A percentile compares a stretch with the other conserved stretches of the same genome.
Evolutionary conservation across 2,329 filamentous ascomycete genomes (phyloP).

Genomic region (Rhinocladiella mackenziei): DNA sequence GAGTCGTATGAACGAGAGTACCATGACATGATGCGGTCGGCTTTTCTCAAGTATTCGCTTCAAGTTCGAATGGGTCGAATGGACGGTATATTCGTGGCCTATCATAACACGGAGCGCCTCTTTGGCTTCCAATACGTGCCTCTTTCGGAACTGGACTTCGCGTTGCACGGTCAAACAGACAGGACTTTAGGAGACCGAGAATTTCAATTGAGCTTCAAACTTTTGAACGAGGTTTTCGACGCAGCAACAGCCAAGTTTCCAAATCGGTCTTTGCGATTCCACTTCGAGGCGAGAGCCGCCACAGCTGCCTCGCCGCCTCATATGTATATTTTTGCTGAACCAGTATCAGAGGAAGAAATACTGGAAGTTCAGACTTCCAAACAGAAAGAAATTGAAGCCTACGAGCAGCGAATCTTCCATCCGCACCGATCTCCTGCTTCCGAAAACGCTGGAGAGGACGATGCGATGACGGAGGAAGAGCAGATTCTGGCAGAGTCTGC

Average conservation of each 20-base stretch:
- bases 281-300: slow-evolving; percentile 69
- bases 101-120: slow-evolving; percentile 88
- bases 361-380: slow-evolving; percentile 66
- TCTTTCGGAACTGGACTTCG: slow-evolving; percentile 79
- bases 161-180: slow-evolving; percentile 74
- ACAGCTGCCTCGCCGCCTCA: slow-evolving; percentile 48
- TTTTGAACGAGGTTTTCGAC: slow-evolving; percentile 77
- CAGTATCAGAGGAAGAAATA: slow-evolving; percentile 70
- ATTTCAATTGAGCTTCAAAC: slow-evolving; percentile 72
- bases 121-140: slow-evolving; percentile 97
- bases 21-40: slow-evolving; percentile 91
- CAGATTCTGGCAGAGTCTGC: slow-evolving; percentile 8
- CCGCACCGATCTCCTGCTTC: slow-evolving; percentile 27
- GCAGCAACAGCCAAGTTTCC: slow-evolving; percentile 72
- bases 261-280: slow-evolving; percentile 67
- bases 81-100: slow-evolving; percentile 98
- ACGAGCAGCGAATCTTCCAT: slow-evolving; percentile 54
- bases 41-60: slow-evolving; percentile 93
- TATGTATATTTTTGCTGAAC: slow-evolving; percentile 89
- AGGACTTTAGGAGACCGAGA: slow-evolving; percentile 70
- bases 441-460: slow-evolving; percentile 26
- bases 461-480: slow-evolving; percentile 29
- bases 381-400: slow-evolving; percentile 62
- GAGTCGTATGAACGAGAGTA: slow-evolving; percentile 95
- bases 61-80: slow-evolving; percentile 96